Evolutionary conservation across 148 eudicot species (phyloP).

Genomic region (Nyssa sinensis): DNA sequence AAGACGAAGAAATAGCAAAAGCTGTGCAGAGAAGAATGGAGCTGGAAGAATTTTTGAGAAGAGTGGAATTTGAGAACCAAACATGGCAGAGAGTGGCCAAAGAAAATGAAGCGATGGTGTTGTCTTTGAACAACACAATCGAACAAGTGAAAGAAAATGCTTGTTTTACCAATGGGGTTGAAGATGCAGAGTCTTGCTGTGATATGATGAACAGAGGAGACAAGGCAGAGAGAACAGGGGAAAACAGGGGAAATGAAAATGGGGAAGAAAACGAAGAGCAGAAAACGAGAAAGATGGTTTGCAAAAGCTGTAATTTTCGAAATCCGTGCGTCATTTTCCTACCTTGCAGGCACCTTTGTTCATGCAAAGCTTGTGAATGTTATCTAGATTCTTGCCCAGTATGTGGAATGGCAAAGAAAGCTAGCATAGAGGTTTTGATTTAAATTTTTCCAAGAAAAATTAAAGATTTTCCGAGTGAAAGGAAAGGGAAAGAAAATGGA

Average conservation of each 20-base stretch:
- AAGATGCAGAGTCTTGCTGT: conserved; percentile 68
- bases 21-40: conserved; percentile 46
- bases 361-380: conserved; percentile 58
- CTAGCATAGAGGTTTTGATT: conserved; percentile 52
- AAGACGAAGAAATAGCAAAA: conserved; percentile 58
- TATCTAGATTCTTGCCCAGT: conserved; percentile 66
- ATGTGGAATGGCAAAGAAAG: conserved; percentile 56
- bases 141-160: conserved; percentile 45
- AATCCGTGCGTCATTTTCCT: conserved; percentile 51
- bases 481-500: background rate
- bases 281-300: conserved; percentile 24
- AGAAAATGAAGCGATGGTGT: conserved; percentile 58
- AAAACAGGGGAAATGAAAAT: background rate
- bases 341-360: conserved; percentile 77
- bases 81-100: conserved; percentile 59
- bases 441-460: conserved; percentile 14
- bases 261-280: background rate
- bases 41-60: conserved; percentile 45
- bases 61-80: conserved; percentile 50
- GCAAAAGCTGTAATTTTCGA: conserved; percentile 50
- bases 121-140: conserved; percentile 37
- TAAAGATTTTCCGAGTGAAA: background rate
- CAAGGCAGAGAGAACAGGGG: background rate
- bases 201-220: conserved; percentile 7
- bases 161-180: conserved; percentile 28